These are phyloP conservation scores for Blepharisma japonicum DNA, from an alignment of 73 alveolate genomes.

Conservation along the genomic window DNA sequence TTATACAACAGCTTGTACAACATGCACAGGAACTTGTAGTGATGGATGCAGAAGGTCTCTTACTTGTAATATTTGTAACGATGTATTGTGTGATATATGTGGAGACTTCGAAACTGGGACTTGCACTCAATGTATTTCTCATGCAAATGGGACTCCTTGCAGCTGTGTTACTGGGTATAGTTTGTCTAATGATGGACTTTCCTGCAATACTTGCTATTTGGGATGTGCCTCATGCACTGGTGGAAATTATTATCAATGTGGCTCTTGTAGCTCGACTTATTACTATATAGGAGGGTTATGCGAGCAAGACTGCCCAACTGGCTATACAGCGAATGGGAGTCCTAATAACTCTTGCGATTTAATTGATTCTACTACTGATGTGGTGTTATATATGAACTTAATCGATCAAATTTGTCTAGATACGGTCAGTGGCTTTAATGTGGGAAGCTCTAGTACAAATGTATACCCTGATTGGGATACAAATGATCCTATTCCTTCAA, in stretches of 20 bases:
- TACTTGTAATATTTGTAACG: too few species aligned
- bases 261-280: too few species aligned
- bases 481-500: conserved; percentile 9
- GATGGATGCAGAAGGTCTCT: too few species aligned
- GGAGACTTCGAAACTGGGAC: not conserved
- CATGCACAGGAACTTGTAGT: too few species aligned
- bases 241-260: too few species aligned
- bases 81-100: not conserved
- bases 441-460: not conserved
- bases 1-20: too few species aligned
- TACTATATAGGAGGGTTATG: too few species aligned
- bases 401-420: too few species aligned
- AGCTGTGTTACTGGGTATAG: not conserved
- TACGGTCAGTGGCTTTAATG: not conserved
- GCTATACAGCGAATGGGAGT: not conserved
- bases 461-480: conserved; percentile 5
- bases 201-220: too few species aligned
- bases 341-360: not conserved
- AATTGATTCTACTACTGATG: not conserved
- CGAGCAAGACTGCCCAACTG: not conserved
- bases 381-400: too few species aligned
- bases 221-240: too few species aligned
- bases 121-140: not conserved
- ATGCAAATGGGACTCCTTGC: conserved; percentile 12
- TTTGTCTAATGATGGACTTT: too few species aligned